Conservation (phyloP, 1,284 basidiomycete species). For the Trametes pubescens region DNA sequence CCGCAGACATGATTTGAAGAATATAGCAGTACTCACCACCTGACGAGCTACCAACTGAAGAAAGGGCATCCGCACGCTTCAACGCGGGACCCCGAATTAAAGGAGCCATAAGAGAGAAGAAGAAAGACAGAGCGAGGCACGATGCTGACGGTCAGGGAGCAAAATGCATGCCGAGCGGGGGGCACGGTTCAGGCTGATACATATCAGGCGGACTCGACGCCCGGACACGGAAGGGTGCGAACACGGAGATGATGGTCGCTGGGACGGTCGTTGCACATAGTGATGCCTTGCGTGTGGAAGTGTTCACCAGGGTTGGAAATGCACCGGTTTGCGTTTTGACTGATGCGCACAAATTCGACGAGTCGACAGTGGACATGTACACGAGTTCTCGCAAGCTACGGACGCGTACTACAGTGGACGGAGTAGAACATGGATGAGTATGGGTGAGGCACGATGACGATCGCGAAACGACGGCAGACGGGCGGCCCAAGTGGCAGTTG, state of each 20-base stretch:
- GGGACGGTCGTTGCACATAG: slow-evolving; percentile 22
- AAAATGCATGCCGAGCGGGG: slow-evolving; percentile 19
- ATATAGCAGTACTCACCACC: slow-evolving; percentile 23
- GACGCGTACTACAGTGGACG: not conserved
- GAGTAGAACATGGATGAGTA: not conserved
- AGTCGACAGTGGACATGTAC: not conserved
- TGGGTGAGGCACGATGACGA: not conserved
- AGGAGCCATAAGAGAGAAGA: slow-evolving; percentile 27
- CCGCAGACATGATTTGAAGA: not conserved
- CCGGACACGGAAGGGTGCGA: slow-evolving; percentile 15
- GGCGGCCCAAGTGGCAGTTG: slow-evolving; percentile 10
- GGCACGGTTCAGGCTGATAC: not conserved
- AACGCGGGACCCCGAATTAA: slow-evolving; percentile 27
- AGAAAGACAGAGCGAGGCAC: slow-evolving; percentile 19
- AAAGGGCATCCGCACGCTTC: slow-evolving; percentile 29
- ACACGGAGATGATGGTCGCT: slow-evolving; percentile 26
- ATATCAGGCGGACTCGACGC: slow-evolving; percentile 17
- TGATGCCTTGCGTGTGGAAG: slow-evolving; percentile 18
- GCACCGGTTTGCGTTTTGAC: slow-evolving; percentile 6
- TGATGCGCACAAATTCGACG: not conserved
- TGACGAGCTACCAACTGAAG: slow-evolving; percentile 24
- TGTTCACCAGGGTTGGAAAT: slow-evolving; percentile 22
- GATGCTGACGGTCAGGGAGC: slow-evolving; percentile 24
- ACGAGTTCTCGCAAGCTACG: too few relatives aligned
- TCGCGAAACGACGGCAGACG: not conserved